Conservation (phyloP, 2,329 filamentous ascomycete species). For the Alternaria sp. region DNA sequence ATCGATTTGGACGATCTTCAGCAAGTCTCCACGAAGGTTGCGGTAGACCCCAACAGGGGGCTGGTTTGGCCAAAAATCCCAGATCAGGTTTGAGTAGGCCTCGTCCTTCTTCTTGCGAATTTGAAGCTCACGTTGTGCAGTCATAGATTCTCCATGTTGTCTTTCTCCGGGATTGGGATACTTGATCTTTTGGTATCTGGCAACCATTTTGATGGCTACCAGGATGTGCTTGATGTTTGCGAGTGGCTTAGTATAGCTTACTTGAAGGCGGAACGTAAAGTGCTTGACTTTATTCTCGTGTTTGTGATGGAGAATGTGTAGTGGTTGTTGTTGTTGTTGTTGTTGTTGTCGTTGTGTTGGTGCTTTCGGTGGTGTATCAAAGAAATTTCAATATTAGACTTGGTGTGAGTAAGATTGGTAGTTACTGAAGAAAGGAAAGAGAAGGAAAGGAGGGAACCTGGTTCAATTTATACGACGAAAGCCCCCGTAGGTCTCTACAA, state of each 20-base stretch:
- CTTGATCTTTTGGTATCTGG: conserved; percentile 11
- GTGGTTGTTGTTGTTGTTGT: not conserved
- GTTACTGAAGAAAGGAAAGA: not conserved
- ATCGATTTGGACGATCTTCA: not conserved
- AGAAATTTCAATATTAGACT: not conserved
- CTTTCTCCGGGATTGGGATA: not conserved
- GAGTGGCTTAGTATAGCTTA: not conserved
- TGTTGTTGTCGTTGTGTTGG: not conserved
- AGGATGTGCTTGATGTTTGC: not conserved
- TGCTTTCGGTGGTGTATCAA: not conserved
- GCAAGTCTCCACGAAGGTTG: not conserved
- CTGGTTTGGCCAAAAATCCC: not conserved
- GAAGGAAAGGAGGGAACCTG: not conserved
- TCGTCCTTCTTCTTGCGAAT: not conserved
- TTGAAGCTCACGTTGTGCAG: not conserved
- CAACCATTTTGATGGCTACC: conserved; percentile 5
- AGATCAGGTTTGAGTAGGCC: not conserved
- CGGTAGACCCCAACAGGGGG: not conserved
- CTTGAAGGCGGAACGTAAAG: conserved; percentile 6
- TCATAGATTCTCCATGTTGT: not conserved
- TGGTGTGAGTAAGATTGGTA: not conserved
- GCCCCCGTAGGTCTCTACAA: not conserved
- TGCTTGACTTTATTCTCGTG: not conserved
- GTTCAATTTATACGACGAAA: not conserved
- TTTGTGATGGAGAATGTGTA: not conserved